Percentiles rank a stretch among this genome's conserved stretches.
phyloP scores from a whole-genome alignment of 1,284 basidiomycete species.

The Lignosus rhinocerotis region DNA sequence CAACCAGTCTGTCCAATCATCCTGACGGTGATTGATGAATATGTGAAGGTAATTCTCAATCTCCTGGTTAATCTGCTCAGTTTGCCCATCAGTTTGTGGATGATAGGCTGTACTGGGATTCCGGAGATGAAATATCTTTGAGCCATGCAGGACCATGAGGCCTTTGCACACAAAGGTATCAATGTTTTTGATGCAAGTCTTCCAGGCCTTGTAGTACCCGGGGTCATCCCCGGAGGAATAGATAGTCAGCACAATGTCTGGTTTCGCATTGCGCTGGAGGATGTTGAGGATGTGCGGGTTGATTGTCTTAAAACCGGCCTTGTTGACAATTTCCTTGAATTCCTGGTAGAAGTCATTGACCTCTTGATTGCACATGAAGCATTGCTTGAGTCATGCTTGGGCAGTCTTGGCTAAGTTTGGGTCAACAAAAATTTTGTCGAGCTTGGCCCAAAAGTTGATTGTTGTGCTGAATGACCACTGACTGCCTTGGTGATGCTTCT shows the following conservation, averaged over 20 bases:
- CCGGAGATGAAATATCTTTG: too few relatives aligned
- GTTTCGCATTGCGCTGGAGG: not conserved
- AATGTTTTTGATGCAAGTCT: slow-evolving; percentile 1
- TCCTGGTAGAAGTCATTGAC: slow-evolving; percentile 4
- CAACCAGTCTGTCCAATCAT: slow-evolving; percentile 33
- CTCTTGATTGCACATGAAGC: not conserved
- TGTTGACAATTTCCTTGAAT: not conserved
- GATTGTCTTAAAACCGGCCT: not conserved
- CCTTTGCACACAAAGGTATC: slow-evolving; percentile 1
- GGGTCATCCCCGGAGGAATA: not conserved
- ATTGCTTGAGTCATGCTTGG: not conserved
- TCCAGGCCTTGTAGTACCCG: slow-evolving; percentile 2
- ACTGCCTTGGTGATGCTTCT: not conserved
- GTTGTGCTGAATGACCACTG: not conserved
- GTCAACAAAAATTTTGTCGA: slow-evolving; percentile 7
- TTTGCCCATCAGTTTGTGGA: too few relatives aligned
- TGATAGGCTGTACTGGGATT: too few relatives aligned
- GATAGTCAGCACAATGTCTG: not conserved
- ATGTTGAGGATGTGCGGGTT: not conserved
- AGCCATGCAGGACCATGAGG: not conserved
- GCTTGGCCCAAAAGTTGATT: not conserved
- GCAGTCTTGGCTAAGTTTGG: not conserved
- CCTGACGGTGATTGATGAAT: slow-evolving; percentile 31
- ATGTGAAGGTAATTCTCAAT: slow-evolving; percentile 29
- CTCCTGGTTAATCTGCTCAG: slow-evolving; percentile 34